A percentile compares a stretch with the other conserved stretches of the same genome.
Evolutionary conservation across 805 yeast genomes (phyloP).

Genomic region (Candida sanyiensis): DNA sequence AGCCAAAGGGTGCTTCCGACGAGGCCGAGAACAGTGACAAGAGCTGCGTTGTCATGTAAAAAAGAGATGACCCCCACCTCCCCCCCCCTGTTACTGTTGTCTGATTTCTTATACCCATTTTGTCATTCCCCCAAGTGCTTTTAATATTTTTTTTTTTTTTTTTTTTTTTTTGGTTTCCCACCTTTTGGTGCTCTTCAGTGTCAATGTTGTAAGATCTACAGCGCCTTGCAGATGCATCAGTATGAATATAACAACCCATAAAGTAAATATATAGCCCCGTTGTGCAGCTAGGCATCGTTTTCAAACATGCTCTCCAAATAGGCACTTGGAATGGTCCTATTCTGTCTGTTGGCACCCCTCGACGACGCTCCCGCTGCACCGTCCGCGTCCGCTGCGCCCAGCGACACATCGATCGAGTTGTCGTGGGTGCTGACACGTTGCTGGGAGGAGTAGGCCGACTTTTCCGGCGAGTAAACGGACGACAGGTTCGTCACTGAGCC

Average conservation of each 20-base stretch:
- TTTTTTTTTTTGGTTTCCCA: not conserved
- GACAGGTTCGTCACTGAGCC: slow-evolving; percentile 22
- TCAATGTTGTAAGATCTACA: too few relatives aligned
- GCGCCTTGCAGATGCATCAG: too few relatives aligned
- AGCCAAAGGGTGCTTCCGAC: slow-evolving; percentile 65
- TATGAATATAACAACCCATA: not conserved
- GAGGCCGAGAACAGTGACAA: slow-evolving; percentile 31
- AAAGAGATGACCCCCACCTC: not conserved
- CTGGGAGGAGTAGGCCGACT: slow-evolving; percentile 4
- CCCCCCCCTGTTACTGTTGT: not conserved
- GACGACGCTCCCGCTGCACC: not conserved
- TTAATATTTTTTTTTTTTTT: not conserved
- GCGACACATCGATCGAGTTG: slow-evolving; percentile 13
- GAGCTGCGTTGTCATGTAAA: slow-evolving; percentile 38
- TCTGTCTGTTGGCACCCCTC: slow-evolving; percentile 15
- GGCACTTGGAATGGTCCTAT: slow-evolving; percentile 39
- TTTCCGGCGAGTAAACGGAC: slow-evolving; percentile 3
- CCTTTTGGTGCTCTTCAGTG: not conserved
- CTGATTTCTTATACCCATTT: not conserved
- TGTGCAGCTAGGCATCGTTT: slow-evolving; percentile 12
- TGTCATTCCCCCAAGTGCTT: not conserved
- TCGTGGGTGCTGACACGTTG: slow-evolving; percentile 16
- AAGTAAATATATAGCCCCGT: not conserved
- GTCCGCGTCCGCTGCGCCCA: not conserved
- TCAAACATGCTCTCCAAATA: slow-evolving; percentile 47